phyloP scores from a whole-genome alignment of 2,329 filamentous ascomycete species.

The Arthrobotrys musiformis region DNA sequence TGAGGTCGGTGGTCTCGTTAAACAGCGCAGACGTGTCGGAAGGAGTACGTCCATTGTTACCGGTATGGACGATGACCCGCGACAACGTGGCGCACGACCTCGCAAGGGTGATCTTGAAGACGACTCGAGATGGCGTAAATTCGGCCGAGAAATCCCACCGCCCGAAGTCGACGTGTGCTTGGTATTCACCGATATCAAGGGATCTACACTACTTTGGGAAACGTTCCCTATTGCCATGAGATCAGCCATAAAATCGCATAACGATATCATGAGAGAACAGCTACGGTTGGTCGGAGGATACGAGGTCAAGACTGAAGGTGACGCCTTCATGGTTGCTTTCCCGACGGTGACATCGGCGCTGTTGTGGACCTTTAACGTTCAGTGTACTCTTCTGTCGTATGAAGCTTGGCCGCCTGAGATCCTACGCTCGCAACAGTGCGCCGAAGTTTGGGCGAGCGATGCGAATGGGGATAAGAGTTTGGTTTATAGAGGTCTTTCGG shows the following conservation, averaged over 20 bases:
- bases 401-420: conserved; percentile 97
- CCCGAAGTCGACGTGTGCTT: conserved; percentile 91
- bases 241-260: conserved; percentile 95
- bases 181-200: conserved; percentile 99
- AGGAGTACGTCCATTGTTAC: conserved; percentile 87
- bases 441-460: conserved; percentile 74
- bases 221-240: conserved; percentile 94
- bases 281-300: conserved; percentile 93
- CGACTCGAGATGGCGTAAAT: conserved; percentile 72
- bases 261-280: conserved; percentile 94
- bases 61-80: conserved; percentile 48
- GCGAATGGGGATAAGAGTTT: conserved; percentile 83
- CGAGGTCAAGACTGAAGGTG: conserved; percentile 99
- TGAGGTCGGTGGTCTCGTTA: conserved; percentile 88
- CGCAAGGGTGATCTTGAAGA: conserved; percentile 74
- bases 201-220: conserved; percentile 95
- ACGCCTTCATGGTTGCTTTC: conserved; percentile 99
- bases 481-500: conserved; percentile 93
- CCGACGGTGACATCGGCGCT: conserved; percentile 93
- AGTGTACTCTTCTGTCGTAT: conserved; percentile 76
- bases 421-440: conserved; percentile 76
- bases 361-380: conserved; percentile 95
- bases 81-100: conserved; percentile 69
- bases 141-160: conserved; percentile 90
- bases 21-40: conserved; percentile 78